A percentile compares a stretch with the other conserved stretches of the same genome.
These are phyloP conservation scores for Penicillium manginii DNA, from an alignment of 495 filamentous ascomycete species.

Conservation along the genomic window DNA sequence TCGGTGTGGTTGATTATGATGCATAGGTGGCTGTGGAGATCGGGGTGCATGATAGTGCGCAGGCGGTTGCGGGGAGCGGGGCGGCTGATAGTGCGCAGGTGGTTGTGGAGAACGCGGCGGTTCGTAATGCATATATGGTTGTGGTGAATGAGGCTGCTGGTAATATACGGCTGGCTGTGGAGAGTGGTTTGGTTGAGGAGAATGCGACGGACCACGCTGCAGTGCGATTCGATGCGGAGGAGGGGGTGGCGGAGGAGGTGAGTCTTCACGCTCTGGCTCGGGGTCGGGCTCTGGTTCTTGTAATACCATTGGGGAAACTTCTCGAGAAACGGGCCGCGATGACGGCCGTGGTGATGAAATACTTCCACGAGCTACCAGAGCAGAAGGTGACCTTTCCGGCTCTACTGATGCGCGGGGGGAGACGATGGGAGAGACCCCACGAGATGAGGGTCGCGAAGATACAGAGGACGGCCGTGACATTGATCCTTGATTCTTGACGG, in stretches of 20 bases:
- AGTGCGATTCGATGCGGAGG: conserved; percentile 45
- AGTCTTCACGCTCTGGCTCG: conserved; percentile 39
- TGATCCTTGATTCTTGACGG: conserved; percentile 41
- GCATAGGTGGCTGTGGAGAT: conserved; percentile 4
- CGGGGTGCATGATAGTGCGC: conserved; percentile 7
- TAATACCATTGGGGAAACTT: conserved; percentile 39
- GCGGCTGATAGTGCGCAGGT: conserved; percentile 7
- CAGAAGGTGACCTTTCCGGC: conserved; percentile 33
- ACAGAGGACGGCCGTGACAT: conserved; percentile 38
- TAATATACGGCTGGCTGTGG: not conserved
- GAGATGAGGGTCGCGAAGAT: conserved; percentile 34
- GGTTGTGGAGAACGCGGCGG: conserved; percentile 13
- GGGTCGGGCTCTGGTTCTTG: conserved; percentile 24
- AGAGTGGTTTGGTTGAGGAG: conserved; percentile 12
- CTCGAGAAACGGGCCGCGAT: conserved; percentile 37
- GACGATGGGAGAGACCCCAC: conserved; percentile 28
- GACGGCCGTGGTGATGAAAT: conserved; percentile 33
- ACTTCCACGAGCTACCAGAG: conserved; percentile 31
- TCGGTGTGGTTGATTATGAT: conserved; percentile 11
- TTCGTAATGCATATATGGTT: conserved; percentile 15
- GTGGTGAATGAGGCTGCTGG: conserved; percentile 9
- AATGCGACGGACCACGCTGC: conserved; percentile 20
- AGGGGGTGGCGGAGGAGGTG: conserved; percentile 50
- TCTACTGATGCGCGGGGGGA: conserved; percentile 36
- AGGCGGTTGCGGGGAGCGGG: conserved; percentile 10